Evolutionary conservation across 2,329 filamentous ascomycete species (phyloP).

Genomic region (Alternaria triticimaculans): DNA sequence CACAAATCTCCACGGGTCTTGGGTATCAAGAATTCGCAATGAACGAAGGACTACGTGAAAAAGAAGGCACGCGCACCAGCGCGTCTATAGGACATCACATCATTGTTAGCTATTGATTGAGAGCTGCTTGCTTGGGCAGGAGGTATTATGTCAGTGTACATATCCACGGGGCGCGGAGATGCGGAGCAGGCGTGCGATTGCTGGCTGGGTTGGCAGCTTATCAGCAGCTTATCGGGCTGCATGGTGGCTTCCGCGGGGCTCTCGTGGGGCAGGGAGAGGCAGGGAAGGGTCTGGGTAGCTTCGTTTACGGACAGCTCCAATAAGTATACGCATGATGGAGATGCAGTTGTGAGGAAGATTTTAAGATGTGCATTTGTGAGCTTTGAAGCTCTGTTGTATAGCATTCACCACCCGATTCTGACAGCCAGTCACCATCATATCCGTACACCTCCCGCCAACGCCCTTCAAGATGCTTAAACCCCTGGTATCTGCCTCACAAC

Average conservation of each 20-base stretch:
- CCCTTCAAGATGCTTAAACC: background rate
- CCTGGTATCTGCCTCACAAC: background rate
- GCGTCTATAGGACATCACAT: constrained; percentile 47
- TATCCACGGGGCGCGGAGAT: constrained; percentile 50
- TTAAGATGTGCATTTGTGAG: background rate
- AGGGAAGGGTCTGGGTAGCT: background rate
- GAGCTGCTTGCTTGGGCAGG: background rate
- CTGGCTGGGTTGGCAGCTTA: constrained; percentile 12
- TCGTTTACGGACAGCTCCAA: background rate
- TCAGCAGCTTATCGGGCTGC: constrained; percentile 4
- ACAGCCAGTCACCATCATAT: background rate
- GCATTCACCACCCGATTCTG: background rate
- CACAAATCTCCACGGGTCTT: background rate
- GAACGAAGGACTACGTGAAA: background rate
- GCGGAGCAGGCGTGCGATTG: constrained; percentile 10
- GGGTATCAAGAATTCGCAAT: background rate
- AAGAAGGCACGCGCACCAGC: constrained; percentile 19
- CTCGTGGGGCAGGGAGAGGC: constrained; percentile 5
- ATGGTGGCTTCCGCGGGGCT: constrained; percentile 6
- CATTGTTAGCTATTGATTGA: constrained; percentile 28
- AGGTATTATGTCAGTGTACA: constrained; percentile 26
- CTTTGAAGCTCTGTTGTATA: background rate
- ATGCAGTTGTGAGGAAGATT: background rate
- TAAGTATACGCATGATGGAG: background rate
- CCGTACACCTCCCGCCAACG: background rate